Evolutionary conservation across 192 early-diverging fungal genomes (phyloP).

Genomic region (Coemansia sp.): DNA sequence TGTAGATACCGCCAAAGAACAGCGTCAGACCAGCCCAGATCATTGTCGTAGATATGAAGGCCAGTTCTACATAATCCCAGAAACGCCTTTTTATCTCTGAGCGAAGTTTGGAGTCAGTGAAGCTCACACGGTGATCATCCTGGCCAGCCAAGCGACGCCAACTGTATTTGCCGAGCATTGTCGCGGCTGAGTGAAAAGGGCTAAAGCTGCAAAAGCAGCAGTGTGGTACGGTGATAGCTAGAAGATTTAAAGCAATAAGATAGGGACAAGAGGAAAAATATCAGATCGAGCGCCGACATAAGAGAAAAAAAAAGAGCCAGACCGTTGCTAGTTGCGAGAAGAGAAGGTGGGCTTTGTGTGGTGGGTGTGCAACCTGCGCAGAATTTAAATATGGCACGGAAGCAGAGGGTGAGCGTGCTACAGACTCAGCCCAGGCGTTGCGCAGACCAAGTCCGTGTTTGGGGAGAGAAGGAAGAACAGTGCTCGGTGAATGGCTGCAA

Average conservation of each 20-base stretch:
- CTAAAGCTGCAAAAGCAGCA: no score
- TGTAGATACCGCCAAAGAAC: constrained; percentile 41
- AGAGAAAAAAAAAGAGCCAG: neutral
- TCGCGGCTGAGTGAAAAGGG: no score
- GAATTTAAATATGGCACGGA: no score
- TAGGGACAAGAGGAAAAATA: neutral
- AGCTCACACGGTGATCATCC: constrained; percentile 31
- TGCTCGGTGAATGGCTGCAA: constrained; percentile 10
- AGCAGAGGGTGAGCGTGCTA: no score
- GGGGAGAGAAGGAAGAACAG: neutral
- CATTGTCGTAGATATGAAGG: constrained; percentile 23
- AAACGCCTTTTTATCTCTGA: constrained; percentile 18
- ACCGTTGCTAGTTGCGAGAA: no score
- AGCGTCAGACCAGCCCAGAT: constrained; percentile 43
- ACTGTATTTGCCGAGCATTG: constrained; percentile 27
- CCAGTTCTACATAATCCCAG: constrained; percentile 26
- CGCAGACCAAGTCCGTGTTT: neutral
- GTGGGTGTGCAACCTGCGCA: no score
- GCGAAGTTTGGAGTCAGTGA: constrained; percentile 18
- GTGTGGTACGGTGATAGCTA: no score
- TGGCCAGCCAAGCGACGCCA: constrained; percentile 25
- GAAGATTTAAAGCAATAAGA: neutral
- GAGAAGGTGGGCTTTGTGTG: no score
- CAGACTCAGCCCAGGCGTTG: neutral
- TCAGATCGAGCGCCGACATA: neutral